phyloP scores from a whole-genome alignment of 129 eudicot genomes.

The Flaveria trinervia region DNA sequence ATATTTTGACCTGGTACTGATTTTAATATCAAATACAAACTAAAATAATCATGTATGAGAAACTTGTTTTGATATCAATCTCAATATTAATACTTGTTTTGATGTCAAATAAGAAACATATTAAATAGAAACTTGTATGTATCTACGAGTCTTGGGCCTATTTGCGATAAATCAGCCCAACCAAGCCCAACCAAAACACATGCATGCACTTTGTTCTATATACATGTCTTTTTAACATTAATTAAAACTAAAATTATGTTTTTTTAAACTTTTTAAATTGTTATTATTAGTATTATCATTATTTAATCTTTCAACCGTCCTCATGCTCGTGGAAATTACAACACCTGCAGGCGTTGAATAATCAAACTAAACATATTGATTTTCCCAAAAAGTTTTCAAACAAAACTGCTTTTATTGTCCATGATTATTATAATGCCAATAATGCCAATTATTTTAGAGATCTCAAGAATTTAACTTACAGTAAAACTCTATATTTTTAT shows the following conservation, averaged over 20 bases:
- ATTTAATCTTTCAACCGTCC: not conserved
- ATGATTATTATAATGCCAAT: not conserved
- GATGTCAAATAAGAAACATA: no score
- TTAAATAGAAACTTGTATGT: no score
- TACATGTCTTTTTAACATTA: not conserved
- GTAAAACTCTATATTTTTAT: no score
- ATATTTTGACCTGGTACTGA: no score
- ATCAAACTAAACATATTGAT: not conserved
- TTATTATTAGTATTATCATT: not conserved
- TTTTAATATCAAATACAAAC: no score
- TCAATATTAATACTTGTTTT: no score
- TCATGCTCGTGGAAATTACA: not conserved
- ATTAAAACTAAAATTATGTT: not conserved
- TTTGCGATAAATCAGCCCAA: not conserved
- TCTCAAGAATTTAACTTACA: not conserved
- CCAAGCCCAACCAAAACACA: not conserved
- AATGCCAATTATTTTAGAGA: not conserved
- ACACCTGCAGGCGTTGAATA: not conserved
- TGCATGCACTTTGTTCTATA: not conserved
- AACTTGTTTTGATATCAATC: no score
- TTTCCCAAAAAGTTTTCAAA: constrained; percentile 6
- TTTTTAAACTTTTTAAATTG: not conserved
- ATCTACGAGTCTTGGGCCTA: not conserved
- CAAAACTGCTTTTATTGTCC: constrained; percentile 6
- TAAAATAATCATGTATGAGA: no score